Percentiles rank a stretch among this genome's conserved stretches.
Evolutionary conservation across 108 stramenopile species (phyloP).

Genomic region (Fragilaria radians): DNA sequence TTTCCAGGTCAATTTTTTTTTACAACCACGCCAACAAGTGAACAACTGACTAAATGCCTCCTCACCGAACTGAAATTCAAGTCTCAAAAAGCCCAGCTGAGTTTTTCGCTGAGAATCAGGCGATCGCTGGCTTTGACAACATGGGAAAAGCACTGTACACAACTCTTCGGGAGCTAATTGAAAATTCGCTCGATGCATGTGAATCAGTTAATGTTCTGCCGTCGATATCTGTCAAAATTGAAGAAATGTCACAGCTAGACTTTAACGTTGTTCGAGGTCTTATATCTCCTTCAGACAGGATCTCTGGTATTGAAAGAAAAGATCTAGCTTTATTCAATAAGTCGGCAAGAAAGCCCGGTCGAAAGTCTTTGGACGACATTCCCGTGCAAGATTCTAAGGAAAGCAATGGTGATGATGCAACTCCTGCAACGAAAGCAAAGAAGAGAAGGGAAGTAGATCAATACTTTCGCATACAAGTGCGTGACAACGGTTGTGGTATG

Average conservation of each 20-base stretch:
- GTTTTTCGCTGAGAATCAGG: slow-evolving; percentile 96
- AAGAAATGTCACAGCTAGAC: slow-evolving; percentile 81
- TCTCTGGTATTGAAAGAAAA: slow-evolving; percentile 8
- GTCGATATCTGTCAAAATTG: slow-evolving; percentile 63
- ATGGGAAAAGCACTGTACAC: slow-evolving; percentile 92
- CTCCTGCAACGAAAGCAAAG: slow-evolving; percentile 15
- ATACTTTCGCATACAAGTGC: slow-evolving; percentile 82
- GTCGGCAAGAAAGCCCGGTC: neutral
- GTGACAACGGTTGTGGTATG: slow-evolving; percentile 97
- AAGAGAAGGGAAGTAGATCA: slow-evolving; percentile 34
- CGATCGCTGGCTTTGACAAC: slow-evolving; percentile 98
- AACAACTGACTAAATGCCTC: no score
- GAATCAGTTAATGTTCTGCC: slow-evolving; percentile 84
- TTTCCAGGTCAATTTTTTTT: no score
- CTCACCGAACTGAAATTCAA: slow-evolving; percentile 44
- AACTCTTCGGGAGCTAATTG: slow-evolving; percentile 90
- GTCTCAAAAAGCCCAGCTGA: slow-evolving; percentile 86
- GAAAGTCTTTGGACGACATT: neutral
- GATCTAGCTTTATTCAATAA: slow-evolving; percentile 24
- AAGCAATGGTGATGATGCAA: slow-evolving; percentile 13
- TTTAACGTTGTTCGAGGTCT: slow-evolving; percentile 78
- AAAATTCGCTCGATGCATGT: slow-evolving; percentile 90
- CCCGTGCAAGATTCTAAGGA: neutral
- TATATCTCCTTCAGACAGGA: slow-evolving; percentile 6
- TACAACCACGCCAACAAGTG: no score